These are phyloP conservation scores for Aspergillus mulundensis DNA, from an alignment of 495 filamentous ascomycete genomes.

Conservation along the genomic window DNA sequence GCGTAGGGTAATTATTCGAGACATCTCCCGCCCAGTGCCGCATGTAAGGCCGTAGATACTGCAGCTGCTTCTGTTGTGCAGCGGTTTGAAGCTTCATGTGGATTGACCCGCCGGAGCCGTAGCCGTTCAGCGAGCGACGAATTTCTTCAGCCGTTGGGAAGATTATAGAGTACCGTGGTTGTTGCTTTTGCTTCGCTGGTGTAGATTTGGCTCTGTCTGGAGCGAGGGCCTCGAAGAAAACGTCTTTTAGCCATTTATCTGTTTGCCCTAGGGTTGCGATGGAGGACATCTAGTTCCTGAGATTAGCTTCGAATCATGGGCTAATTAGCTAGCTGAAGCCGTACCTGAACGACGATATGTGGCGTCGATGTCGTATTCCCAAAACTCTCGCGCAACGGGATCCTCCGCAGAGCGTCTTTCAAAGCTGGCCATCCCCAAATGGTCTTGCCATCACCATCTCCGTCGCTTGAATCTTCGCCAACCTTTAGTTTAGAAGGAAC, in stretches of 20 bases:
- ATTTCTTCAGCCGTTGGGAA: constrained; percentile 81
- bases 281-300: constrained; percentile 56
- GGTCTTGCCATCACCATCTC: constrained; percentile 38
- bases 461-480: constrained; percentile 15
- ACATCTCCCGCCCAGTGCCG: constrained; percentile 63
- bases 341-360: constrained; percentile 63
- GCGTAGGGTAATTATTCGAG: not conserved
- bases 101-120: constrained; percentile 72
- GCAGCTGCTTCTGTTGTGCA: constrained; percentile 68
- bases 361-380: constrained; percentile 22
- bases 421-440: constrained; percentile 74
- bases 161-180: constrained; percentile 52
- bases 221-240: constrained; percentile 57
- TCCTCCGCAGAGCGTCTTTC: constrained; percentile 51
- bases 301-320: not conserved
- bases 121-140: constrained; percentile 74
- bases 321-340: not conserved
- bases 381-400: constrained; percentile 32
- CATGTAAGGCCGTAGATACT: constrained; percentile 66
- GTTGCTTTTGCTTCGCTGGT: constrained; percentile 6
- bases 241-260: constrained; percentile 68
- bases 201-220: constrained; percentile 13
- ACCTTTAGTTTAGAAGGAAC: constrained; percentile 63
- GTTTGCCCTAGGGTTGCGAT: constrained; percentile 73
- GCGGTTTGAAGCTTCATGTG: constrained; percentile 71